A percentile compares a stretch with the other conserved stretches of the same genome.
phyloP scores from a whole-genome alignment of 148 eudicot genomes.

The Beta vulgaris region DNA sequence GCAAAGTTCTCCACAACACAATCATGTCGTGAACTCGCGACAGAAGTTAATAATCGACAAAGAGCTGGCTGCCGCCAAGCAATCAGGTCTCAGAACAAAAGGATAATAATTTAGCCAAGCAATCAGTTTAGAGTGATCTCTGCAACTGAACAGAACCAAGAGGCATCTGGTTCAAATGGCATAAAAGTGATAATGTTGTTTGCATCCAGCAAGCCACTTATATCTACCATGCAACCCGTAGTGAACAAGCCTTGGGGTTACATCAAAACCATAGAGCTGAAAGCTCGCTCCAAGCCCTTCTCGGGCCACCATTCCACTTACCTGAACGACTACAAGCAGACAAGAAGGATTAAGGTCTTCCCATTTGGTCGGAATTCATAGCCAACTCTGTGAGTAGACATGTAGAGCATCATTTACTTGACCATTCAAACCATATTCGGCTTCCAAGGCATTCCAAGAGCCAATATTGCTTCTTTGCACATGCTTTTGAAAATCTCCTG shows the following conservation, averaged over 20 bases:
- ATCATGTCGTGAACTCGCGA: no score
- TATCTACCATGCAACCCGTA: slow-evolving; percentile 51
- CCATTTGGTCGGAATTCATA: slow-evolving; percentile 39
- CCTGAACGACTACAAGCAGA: slow-evolving; percentile 52
- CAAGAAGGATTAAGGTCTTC: slow-evolving; percentile 40
- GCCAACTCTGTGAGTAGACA: slow-evolving; percentile 36
- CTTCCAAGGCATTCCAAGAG: slow-evolving; percentile 48
- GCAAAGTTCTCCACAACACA: neutral
- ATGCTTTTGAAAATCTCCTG: slow-evolving; percentile 35
- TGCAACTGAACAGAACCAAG: slow-evolving; percentile 44
- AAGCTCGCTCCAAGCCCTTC: slow-evolving; percentile 40
- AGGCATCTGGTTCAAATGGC: slow-evolving; percentile 51
- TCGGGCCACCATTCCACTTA: slow-evolving; percentile 46
- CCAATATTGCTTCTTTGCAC: slow-evolving; percentile 34
- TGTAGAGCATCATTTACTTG: slow-evolving; percentile 34
- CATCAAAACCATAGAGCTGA: slow-evolving; percentile 35
- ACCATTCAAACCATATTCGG: slow-evolving; percentile 46
- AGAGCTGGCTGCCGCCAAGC: neutral
- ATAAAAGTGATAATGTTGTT: slow-evolving; percentile 33
- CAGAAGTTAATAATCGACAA: neutral
- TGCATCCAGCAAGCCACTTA: slow-evolving; percentile 48
- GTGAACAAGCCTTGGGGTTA: slow-evolving; percentile 43
- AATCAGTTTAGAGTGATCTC: slow-evolving; percentile 29
- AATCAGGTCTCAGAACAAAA: neutral
- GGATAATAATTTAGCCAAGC: slow-evolving; percentile 27